phyloP scores from a whole-genome alignment of 2,329 filamentous ascomycete genomes.

The Rhinocladiella mackenziei region DNA sequence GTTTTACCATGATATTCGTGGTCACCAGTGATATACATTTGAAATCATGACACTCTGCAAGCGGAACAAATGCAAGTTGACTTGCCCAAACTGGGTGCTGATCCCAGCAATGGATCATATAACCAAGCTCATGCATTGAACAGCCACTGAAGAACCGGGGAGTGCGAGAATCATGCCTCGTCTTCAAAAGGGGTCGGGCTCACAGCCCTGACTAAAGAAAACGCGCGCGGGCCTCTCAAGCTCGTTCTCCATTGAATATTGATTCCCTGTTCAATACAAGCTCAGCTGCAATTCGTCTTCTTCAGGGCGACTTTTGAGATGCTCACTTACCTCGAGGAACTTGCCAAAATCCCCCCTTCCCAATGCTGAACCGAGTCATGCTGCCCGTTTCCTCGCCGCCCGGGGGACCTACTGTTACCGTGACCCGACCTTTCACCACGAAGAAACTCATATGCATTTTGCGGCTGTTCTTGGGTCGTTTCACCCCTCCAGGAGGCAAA shows the following conservation, averaged over 20 bases:
- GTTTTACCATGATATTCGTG: too few species aligned
- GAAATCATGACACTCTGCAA: too few species aligned
- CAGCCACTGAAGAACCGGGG: not conserved
- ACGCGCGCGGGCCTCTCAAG: slow-evolving; percentile 64
- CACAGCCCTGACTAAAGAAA: slow-evolving; percentile 90
- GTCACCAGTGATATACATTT: too few species aligned
- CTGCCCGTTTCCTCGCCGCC: slow-evolving; percentile 36
- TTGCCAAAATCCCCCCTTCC: slow-evolving; percentile 86
- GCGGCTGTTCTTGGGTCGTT: slow-evolving; percentile 84
- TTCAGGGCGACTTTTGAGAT: not conserved
- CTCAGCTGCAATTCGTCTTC: slow-evolving; percentile 7
- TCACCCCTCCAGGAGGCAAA: slow-evolving; percentile 74
- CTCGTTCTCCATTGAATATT: slow-evolving; percentile 82
- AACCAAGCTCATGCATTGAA: not conserved
- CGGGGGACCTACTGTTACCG: slow-evolving; percentile 68
- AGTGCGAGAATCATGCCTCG: not conserved
- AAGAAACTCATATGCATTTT: slow-evolving; percentile 99
- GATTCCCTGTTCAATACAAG: slow-evolving; percentile 64
- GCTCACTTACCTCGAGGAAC: slow-evolving; percentile 78
- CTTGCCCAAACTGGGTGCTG: too few species aligned
- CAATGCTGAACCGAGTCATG: slow-evolving; percentile 68
- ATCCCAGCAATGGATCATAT: too few species aligned
- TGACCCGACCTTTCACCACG: slow-evolving; percentile 75
- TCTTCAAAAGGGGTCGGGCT: slow-evolving; percentile 12
- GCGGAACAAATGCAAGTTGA: too few species aligned